Conservation (phyloP, 495 filamentous ascomycete species). For the Pyrenula massariospora region DNA sequence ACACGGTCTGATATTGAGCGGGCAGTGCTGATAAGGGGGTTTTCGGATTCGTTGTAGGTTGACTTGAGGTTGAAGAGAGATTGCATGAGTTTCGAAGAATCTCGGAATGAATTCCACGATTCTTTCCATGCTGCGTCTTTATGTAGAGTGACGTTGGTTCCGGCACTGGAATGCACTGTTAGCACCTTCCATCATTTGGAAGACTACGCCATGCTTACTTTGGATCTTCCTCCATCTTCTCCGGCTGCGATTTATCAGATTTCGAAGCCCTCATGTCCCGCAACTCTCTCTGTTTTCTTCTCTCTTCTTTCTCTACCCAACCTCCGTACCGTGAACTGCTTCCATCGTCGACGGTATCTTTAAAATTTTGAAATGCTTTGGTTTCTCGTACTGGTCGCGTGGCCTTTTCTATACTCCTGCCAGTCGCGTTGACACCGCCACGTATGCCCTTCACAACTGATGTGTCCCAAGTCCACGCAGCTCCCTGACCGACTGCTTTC, state of each 20-base stretch:
- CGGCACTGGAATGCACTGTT: constrained; percentile 54
- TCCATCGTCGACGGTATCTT: constrained; percentile 93
- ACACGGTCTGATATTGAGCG: constrained; percentile 87
- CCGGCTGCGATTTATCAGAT: constrained; percentile 30
- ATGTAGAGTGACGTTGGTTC: constrained; percentile 86
- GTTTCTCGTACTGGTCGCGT: constrained; percentile 89
- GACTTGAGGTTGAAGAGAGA: constrained; percentile 71
- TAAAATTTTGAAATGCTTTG: constrained; percentile 83
- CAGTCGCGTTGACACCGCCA: constrained; percentile 71
- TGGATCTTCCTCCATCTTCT: constrained; percentile 67
- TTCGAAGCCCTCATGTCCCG: constrained; percentile 55
- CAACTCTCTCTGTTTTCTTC: constrained; percentile 59
- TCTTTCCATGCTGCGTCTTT: constrained; percentile 96
- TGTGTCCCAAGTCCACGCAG: constrained; percentile 95
- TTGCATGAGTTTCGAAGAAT: constrained; percentile 80
- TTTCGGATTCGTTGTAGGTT: constrained; percentile 89
- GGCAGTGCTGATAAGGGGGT: constrained; percentile 85
- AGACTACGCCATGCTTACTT: constrained; percentile 47
- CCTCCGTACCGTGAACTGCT: constrained; percentile 93
- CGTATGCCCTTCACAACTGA: constrained; percentile 84
- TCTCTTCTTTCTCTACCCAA: constrained; percentile 91
- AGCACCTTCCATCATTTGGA: constrained; percentile 4
- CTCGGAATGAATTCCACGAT: constrained; percentile 84
- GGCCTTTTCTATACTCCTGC: constrained; percentile 80
- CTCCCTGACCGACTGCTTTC: constrained; percentile 73